phyloP scores from a whole-genome alignment of 495 filamentous ascomycete species.

The Corynascus novoguineensis region DNA sequence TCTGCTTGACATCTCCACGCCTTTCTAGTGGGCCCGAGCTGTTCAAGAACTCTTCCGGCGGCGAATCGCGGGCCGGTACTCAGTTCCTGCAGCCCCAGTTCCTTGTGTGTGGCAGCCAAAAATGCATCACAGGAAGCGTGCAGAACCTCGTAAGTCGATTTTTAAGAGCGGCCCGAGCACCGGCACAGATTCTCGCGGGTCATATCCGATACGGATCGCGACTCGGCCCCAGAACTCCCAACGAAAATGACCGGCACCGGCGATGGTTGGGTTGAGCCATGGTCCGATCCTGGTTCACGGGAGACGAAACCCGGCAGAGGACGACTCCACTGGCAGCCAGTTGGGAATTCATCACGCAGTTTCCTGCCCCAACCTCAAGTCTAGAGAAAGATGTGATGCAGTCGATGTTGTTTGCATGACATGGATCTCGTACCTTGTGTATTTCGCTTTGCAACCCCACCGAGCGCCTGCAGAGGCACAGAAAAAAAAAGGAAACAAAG shows the following conservation, averaged over 20 bases:
- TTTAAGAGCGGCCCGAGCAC: not conserved
- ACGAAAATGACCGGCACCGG: not conserved
- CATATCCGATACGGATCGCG: not conserved
- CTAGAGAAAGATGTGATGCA: not conserved
- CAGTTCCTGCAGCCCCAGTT: constrained; percentile 1
- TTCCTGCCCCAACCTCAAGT: too few relatives aligned
- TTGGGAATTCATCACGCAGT: too few relatives aligned
- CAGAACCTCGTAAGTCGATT: not conserved
- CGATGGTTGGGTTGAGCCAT: not conserved
- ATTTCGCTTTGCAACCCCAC: too few relatives aligned
- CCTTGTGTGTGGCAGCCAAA: constrained; percentile 1
- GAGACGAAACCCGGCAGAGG: not conserved
- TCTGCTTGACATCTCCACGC: constrained; percentile 10
- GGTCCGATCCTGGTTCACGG: not conserved
- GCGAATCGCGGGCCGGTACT: constrained; percentile 11
- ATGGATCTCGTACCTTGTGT: too few relatives aligned
- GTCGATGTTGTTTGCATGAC: not conserved
- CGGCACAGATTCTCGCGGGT: not conserved
- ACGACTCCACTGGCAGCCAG: not conserved
- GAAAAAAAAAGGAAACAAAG: too few relatives aligned
- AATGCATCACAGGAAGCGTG: not conserved
- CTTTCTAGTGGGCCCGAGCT: constrained; percentile 8
- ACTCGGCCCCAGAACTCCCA: not conserved
- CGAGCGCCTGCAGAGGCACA: too few relatives aligned
- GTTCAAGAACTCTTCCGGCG: not conserved